Base-by-base conservation (phyloP, 129 eudicot species). In the Deinandra increscens region DNA sequence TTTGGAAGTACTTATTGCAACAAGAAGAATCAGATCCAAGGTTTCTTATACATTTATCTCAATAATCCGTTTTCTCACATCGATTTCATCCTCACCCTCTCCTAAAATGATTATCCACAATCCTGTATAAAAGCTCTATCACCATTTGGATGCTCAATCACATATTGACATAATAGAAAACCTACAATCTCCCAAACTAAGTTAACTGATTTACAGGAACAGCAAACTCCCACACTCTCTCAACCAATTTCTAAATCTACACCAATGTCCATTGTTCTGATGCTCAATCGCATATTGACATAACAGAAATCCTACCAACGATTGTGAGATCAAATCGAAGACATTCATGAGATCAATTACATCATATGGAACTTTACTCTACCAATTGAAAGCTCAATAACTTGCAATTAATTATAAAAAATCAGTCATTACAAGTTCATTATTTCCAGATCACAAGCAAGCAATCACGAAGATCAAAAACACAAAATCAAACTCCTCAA, bases 401-500 rank as follows among this genome's bases (percentile, higher is more conserved):
- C 39, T 38, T 14, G 49, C 15, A 39, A 70, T n/a, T n/a, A 19
- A 20, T 20, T 12, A 67, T 33, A 0, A 4, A 22, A 36, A 45
- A 26, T 45, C 64, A n/a, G 0, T n/a, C 65, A 12, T 59, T 18
- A 9, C 37, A 23, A 36, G 6, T 36, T 6, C 39, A 36, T 6
- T 36, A 8, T 19, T 36, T 12, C 56, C 43, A 56, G 75, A 55
- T 55, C 56, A 43, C 11, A 56, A 31, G 15, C 8, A 26, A 12
- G 15, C 8, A 26, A 12, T 48, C 29, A 15, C 15, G 14, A 20
- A 0, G 13, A 66, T 33, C 34, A 34, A 50, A 26, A 33, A 26
- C 26, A 23, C 43, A 29, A 34, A 54, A 45, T 66, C 43, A 45
- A 66, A 48, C 68, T 62, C 33, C 33, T 45, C 11, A 43, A 66